Evolutionary conservation across 306 rosid genomes (phyloP), one percentile per base, ranked within the genome.

Genomic region (Hylodesmum podocarpum): DNA sequence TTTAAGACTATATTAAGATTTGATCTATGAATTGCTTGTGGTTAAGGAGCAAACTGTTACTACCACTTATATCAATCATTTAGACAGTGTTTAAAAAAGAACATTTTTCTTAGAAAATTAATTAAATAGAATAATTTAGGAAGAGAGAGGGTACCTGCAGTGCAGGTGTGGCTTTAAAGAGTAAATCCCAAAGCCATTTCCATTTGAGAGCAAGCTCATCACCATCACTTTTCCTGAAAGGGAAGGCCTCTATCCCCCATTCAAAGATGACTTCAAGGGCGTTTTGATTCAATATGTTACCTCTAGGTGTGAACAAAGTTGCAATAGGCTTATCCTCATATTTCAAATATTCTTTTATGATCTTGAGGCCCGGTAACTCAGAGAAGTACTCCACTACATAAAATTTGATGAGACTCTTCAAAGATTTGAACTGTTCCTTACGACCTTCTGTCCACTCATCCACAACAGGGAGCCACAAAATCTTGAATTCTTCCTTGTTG

Each of bases 241-340:
- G 85, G 29, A 81, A 81, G 1, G 81, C 81, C 0, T 76, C 75
- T 11, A 81, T 76, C 1, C 81, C 85, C 85, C 85, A 81, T 70
- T 81, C 78, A 51, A 81, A 81, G 49, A 81, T 76, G 16, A 76
- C 66, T 0, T 70, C 74, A 53, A 61, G 65, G 6, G 85, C 81
- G 28, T 81, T 27, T 1, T 3, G 16, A 16, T 81, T 81, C 2
- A 25, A 3, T 12, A 7, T 11, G 8, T 0, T 3, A 15, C 81
- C 85, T 40, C n/a, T 41, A n/a, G 81, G 53, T 15, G 21, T 54
- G 55, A 76, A 70, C 74, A 81, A 55, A 6, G 81, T 78, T 54
- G 72, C 46, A 5, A 81, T 81, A 5, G 81, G 85, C 4, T 24
- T 25, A 3, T 0, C 72, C 0, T 0, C 14, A 6, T 39, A 76